phyloP scores from a whole-genome alignment of 192 early-diverging fungal genomes.

The Haplosporangium gracile region DNA sequence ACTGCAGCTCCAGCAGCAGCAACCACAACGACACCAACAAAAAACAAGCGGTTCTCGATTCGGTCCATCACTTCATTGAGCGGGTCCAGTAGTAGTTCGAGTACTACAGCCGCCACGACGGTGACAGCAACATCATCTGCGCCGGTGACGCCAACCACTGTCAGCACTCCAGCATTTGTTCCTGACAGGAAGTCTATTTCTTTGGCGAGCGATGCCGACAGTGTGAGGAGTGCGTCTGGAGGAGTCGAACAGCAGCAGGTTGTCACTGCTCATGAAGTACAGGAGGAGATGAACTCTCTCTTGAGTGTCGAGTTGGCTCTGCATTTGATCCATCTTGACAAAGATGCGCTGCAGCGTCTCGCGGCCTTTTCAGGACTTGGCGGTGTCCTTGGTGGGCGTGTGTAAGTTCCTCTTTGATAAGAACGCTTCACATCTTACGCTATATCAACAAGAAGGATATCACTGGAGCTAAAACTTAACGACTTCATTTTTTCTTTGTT shows the following conservation, averaged over 20 bases:
- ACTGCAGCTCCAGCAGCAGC: background rate
- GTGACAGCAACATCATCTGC: conserved; percentile 12
- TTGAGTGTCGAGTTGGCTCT: conserved; percentile 87
- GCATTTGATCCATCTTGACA: conserved; percentile 90
- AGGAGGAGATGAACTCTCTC: conserved; percentile 70
- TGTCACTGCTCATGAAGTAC: conserved; percentile 45
- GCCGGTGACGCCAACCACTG: conserved; percentile 2
- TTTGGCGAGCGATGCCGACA: conserved; percentile 60
- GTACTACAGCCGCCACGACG: conserved; percentile 15
- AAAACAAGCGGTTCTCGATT: conserved; percentile 51
- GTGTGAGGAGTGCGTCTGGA: conserved; percentile 42
- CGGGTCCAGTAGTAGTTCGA: conserved; percentile 25
- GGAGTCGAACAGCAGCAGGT: conserved; percentile 27
- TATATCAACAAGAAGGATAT: background rate
- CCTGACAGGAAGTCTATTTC: conserved; percentile 41
- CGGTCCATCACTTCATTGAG: conserved; percentile 38
- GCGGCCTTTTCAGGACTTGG: conserved; percentile 74
- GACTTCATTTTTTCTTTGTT: conserved; percentile 8
- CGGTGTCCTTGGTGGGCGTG: conserved; percentile 67
- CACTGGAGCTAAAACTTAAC: background rate
- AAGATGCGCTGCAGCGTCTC: conserved; percentile 77
- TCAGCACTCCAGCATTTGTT: conserved; percentile 19
- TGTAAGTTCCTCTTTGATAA: conserved; percentile 58
- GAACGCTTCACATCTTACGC: background rate
- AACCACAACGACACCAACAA: conserved; percentile 26